phyloP scores from a whole-genome alignment of 2,329 filamentous ascomycete genomes.

The Dactylonectria estremocensis region DNA sequence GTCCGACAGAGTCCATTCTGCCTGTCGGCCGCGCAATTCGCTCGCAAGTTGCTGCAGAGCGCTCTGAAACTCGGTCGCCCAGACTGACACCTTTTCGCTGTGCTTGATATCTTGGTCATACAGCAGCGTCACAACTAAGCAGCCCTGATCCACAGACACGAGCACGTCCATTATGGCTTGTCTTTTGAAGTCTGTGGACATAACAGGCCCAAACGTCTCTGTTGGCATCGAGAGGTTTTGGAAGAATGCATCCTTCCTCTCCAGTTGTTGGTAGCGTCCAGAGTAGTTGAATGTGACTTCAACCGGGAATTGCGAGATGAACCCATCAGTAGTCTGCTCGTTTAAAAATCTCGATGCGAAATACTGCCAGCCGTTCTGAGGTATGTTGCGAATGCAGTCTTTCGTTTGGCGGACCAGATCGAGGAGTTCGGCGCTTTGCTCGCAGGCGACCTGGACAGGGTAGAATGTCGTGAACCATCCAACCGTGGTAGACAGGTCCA shows the following conservation, averaged over 20 bases:
- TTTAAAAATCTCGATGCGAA: constrained; percentile 1
- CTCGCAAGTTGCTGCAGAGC: neutral
- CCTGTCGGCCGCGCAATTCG: neutral
- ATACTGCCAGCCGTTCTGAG: neutral
- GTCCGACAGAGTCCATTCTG: constrained; percentile 18
- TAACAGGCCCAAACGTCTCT: neutral
- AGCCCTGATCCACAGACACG: constrained; percentile 1
- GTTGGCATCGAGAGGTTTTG: constrained; percentile 1
- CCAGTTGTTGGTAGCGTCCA: constrained; percentile 23
- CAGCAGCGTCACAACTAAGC: neutral
- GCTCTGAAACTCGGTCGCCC: constrained; percentile 8
- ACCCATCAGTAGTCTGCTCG: too few relatives aligned
- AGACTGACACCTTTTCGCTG: constrained; percentile 2
- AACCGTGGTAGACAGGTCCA: neutral
- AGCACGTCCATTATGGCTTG: constrained; percentile 5
- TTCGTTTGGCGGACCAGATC: constrained; percentile 5
- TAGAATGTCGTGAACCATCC: constrained; percentile 19
- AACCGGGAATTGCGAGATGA: neutral
- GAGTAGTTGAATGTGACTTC: constrained; percentile 25
- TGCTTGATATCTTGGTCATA: constrained; percentile 14
- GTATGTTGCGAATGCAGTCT: neutral
- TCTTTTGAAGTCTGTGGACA: neutral
- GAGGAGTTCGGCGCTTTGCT: neutral
- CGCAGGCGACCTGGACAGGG: neutral
- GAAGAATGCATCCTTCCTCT: constrained; percentile 15